Percentiles rank a stretch among this genome's conserved stretches.
These are phyloP conservation scores for Monosporascus sp. DNA, from an alignment of 2,329 filamentous ascomycete genomes.

Conservation along the genomic window DNA sequence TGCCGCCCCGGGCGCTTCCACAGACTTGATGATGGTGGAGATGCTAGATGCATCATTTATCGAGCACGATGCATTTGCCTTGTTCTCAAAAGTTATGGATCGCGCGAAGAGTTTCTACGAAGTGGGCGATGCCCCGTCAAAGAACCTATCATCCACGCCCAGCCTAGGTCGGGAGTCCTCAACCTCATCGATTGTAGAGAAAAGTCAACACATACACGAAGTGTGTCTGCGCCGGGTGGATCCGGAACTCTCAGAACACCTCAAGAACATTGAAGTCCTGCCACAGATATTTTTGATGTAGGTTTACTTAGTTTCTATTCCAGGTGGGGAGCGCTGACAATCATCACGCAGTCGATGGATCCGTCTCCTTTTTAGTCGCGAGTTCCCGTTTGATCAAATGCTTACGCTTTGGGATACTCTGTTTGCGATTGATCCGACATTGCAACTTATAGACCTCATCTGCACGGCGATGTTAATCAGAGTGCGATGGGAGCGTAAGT, in stretches of 20 bases:
- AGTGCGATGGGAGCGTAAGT: slow-evolving; percentile 81
- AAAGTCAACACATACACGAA: slow-evolving; percentile 84
- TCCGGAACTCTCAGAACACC: slow-evolving; percentile 74
- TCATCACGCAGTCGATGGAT: slow-evolving; percentile 70
- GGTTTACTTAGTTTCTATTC: slow-evolving; percentile 18
- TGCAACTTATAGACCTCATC: slow-evolving; percentile 82
- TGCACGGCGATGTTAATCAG: slow-evolving; percentile 90
- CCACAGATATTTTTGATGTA: slow-evolving; percentile 96
- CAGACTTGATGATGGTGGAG: slow-evolving; percentile 53
- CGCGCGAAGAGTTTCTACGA: slow-evolving; percentile 84
- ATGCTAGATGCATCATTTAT: slow-evolving; percentile 68
- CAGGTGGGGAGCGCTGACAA: neutral
- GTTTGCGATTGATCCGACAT: slow-evolving; percentile 75
- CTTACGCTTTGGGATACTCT: slow-evolving; percentile 86
- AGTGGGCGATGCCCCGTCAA: slow-evolving; percentile 42
- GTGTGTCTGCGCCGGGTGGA: slow-evolving; percentile 73
- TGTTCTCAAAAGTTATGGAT: slow-evolving; percentile 87
- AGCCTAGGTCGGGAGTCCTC: slow-evolving; percentile 30
- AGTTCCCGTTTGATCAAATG: slow-evolving; percentile 83
- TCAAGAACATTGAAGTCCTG: slow-evolving; percentile 80
- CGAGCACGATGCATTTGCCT: slow-evolving; percentile 84
- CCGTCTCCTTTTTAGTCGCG: slow-evolving; percentile 83
- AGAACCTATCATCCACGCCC: slow-evolving; percentile 11
- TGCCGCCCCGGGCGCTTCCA: slow-evolving; percentile 26
- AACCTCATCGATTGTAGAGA: slow-evolving; percentile 70